A percentile compares a stretch with the other conserved stretches of the same genome.
Conservation (phyloP, 1,284 basidiomycete genomes). For the Tremellales sp. region DNA sequence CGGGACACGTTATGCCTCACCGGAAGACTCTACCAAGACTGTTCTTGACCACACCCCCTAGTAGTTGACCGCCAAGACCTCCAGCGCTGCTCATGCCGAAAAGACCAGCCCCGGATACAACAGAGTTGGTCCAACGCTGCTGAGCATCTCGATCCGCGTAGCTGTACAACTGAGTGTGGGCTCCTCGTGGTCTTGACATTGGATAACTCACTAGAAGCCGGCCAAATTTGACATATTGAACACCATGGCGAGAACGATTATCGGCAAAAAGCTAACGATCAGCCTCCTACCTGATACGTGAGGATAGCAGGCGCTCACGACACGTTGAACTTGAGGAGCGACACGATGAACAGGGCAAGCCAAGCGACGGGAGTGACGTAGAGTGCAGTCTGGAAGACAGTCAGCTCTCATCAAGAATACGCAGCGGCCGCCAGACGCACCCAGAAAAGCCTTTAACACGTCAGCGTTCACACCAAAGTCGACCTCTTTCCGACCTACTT, state of each 20-base stretch:
- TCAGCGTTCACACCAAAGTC: not conserved
- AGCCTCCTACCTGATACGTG: not conserved
- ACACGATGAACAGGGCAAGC: slow-evolving; percentile 78
- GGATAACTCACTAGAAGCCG: slow-evolving; percentile 74
- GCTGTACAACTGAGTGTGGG: slow-evolving; percentile 14
- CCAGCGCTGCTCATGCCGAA: slow-evolving; percentile 55
- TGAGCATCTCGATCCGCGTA: slow-evolving; percentile 83
- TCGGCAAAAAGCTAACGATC: slow-evolving; percentile 65
- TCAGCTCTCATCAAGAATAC: slow-evolving; percentile 1
- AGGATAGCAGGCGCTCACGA: slow-evolving; percentile 55
- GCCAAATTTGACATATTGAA: slow-evolving; percentile 89
- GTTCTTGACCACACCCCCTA: slow-evolving; percentile 73
- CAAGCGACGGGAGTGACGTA: slow-evolving; percentile 87
- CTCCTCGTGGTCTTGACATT: slow-evolving; percentile 3
- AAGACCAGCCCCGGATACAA: slow-evolving; percentile 60
- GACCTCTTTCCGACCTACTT: slow-evolving; percentile 66
- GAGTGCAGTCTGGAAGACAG: slow-evolving; percentile 63
- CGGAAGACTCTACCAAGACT: slow-evolving; percentile 71
- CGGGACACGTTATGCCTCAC: slow-evolving; percentile 19
- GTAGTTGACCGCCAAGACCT: slow-evolving; percentile 70
- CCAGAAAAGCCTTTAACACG: slow-evolving; percentile 78
- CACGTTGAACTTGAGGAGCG: slow-evolving; percentile 78
- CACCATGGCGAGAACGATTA: slow-evolving; percentile 78
- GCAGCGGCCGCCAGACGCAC: slow-evolving; percentile 50
- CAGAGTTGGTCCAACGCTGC: slow-evolving; percentile 69